These are phyloP conservation scores for Amanita brunnescens DNA, from an alignment of 768 basidiomycete genomes.

Conservation along the genomic window DNA sequence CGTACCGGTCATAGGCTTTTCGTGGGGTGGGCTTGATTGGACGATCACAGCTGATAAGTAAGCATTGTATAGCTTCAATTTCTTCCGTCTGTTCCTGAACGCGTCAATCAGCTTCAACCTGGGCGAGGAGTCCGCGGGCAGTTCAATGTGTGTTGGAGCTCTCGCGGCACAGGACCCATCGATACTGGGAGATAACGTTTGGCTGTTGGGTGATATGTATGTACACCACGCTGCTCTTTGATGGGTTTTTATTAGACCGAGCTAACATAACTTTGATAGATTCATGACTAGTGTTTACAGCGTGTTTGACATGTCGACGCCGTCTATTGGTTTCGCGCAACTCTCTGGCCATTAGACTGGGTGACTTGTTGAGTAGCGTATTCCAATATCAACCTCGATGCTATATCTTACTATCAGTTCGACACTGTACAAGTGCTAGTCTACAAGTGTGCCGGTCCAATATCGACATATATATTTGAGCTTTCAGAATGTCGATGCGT, in stretches of 20 bases:
- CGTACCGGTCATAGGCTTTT: background rate
- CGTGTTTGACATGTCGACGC: conserved; percentile 24
- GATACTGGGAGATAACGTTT: background rate
- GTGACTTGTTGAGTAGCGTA: too few species aligned
- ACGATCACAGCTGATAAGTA: background rate
- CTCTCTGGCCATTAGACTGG: too few species aligned
- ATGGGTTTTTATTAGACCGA: background rate
- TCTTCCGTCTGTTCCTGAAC: too few species aligned
- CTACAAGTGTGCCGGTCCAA: too few species aligned
- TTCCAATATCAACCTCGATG: too few species aligned
- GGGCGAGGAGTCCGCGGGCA: background rate
- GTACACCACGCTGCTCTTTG: background rate
- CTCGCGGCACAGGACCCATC: background rate
- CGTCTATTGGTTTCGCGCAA: conserved; percentile 25
- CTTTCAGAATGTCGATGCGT: too few species aligned
- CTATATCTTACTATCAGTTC: too few species aligned
- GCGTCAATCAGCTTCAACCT: background rate
- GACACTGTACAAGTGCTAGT: too few species aligned
- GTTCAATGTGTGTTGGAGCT: conserved; percentile 1
- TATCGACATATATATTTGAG: too few species aligned
- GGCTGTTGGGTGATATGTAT: conserved; percentile 1
- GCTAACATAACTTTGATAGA: background rate
- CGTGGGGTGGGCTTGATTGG: background rate
- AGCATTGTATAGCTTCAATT: background rate
- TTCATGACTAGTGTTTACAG: conserved; percentile 35